These are phyloP conservation scores for Heterobasidion irregulare DNA, from an alignment of 1,284 basidiomycete species.

Conservation along the genomic window DNA sequence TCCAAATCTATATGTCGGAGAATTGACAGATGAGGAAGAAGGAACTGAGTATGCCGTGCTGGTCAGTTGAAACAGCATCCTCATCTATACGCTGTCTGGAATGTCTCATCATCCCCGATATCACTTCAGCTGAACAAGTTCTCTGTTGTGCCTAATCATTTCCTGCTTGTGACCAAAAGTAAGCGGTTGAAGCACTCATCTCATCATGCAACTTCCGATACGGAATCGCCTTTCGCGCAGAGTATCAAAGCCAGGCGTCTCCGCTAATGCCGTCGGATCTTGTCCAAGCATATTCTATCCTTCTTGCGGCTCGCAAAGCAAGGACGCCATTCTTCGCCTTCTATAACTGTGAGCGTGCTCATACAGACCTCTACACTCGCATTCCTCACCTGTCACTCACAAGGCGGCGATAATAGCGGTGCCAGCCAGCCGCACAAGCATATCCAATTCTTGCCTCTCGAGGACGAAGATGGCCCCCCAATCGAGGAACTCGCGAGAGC, in stretches of 20 bases:
- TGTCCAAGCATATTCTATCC: slow-evolving; percentile 60
- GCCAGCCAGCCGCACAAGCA: slow-evolving; percentile 88
- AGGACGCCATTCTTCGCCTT: slow-evolving; percentile 66
- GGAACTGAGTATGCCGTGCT: slow-evolving; percentile 64
- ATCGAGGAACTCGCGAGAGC: slow-evolving; percentile 60
- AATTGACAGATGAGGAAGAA: slow-evolving; percentile 54
- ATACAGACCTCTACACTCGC: background rate
- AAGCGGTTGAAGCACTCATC: slow-evolving; percentile 6
- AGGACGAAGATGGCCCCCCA: slow-evolving; percentile 55
- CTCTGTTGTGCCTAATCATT: slow-evolving; percentile 76
- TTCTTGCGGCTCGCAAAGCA: slow-evolving; percentile 58
- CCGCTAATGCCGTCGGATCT: slow-evolving; percentile 76
- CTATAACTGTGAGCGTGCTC: slow-evolving; percentile 62
- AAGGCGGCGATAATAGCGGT: slow-evolving; percentile 74
- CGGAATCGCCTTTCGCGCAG: slow-evolving; percentile 16
- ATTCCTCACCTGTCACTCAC: background rate
- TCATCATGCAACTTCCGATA: background rate
- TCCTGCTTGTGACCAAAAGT: slow-evolving; percentile 79
- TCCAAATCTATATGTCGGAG: slow-evolving; percentile 63
- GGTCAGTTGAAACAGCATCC: slow-evolving; percentile 35
- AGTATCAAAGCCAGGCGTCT: slow-evolving; percentile 66
- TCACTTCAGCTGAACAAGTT: slow-evolving; percentile 69
- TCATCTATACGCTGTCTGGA: background rate
- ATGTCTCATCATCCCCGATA: background rate
- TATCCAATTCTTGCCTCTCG: slow-evolving; percentile 70